A percentile compares a stretch with the other conserved stretches of the same genome.
phyloP scores from a whole-genome alignment of 768 basidiomycete species.

The Russula compacta region DNA sequence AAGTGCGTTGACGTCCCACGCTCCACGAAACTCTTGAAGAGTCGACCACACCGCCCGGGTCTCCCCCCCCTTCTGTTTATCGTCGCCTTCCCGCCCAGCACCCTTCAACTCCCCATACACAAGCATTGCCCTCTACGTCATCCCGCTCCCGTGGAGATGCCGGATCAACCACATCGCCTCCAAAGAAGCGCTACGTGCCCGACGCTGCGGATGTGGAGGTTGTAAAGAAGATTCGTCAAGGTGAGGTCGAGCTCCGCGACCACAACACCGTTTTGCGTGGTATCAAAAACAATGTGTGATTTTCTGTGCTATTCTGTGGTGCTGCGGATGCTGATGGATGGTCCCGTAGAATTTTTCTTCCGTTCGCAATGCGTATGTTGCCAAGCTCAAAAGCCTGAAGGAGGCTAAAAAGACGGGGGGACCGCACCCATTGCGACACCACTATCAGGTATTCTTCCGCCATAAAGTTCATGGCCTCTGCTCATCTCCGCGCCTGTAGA shows the following conservation, averaged over 20 bases:
- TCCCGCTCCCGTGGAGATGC: conserved; percentile 15
- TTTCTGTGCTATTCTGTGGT: not conserved
- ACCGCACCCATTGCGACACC: conserved; percentile 31
- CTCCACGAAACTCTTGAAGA: conserved; percentile 23
- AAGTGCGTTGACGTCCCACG: not conserved
- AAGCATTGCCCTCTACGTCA: conserved; percentile 13
- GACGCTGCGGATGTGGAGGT: conserved; percentile 72
- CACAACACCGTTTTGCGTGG: conserved; percentile 79
- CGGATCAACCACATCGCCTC: conserved; percentile 27
- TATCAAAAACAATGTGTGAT: conserved; percentile 69
- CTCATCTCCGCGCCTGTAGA: conserved; percentile 27
- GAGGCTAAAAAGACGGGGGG: conserved; percentile 51
- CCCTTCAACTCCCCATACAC: conserved; percentile 20
- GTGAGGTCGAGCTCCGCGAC: conserved; percentile 74
- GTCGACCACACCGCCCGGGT: conserved; percentile 54
- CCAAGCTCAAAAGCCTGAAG: conserved; percentile 71
- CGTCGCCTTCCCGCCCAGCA: conserved; percentile 8
- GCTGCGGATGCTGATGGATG: not conserved
- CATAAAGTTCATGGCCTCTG: not conserved
- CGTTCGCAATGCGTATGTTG: conserved; percentile 54
- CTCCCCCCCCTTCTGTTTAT: conserved; percentile 29
- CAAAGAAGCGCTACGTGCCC: conserved; percentile 73
- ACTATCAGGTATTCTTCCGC: conserved; percentile 27
- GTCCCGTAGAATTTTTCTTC: conserved; percentile 67
- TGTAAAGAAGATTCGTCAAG: conserved; percentile 74